Evolutionary conservation across 768 basidiomycete species (phyloP), one percentile per base, ranked within the genome.

Genomic region (Pisolithus tinctorius): DNA sequence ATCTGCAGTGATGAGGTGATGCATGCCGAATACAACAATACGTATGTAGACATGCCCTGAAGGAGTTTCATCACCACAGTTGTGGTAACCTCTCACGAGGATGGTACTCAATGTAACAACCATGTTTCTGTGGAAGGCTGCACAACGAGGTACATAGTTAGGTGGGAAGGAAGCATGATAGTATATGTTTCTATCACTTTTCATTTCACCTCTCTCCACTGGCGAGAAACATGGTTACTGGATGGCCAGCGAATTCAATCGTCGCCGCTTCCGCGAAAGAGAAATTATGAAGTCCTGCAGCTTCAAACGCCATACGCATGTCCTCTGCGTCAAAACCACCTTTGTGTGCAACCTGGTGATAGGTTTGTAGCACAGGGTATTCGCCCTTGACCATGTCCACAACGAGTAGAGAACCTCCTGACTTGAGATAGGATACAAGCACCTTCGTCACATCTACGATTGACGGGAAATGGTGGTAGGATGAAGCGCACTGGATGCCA

Each of bases 391-490:
- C 60, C 41, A 78, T 61, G 56, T 86, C 85, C 3, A 72, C 67
- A 11, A 86, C 74, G 37, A 85, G 63, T 2, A 87, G 69, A 26
- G 63, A 59, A 0, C 81, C 84, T 4, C 75, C 74, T 1, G 80
- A 79, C 53, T 79, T 82, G 52, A 86, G 71, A 60, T 79, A 78
- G 49, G 62, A 69, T 1, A 66, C 69, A n/a, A 86, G 70, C 3
- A 69, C 67, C 14, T 69, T 68, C 7, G 84, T 84, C n/a, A 73
- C 74, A 17, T 62, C 61, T 11, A 65, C 59, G 53, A 79, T 71
- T 20, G 73, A 71, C 13, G 63, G 58, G 48, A 84, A 74, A 61
- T 84, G 82, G 58, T 83, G 82, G 57, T 81, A 84, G 4, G 81
- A 71, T 25, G 71, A 68, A 6, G 74, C 69, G 57, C 83, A 85